Evolutionary conservation across 805 yeast species (phyloP).

Genomic region (Wickerhamiella sorbophila): DNA sequence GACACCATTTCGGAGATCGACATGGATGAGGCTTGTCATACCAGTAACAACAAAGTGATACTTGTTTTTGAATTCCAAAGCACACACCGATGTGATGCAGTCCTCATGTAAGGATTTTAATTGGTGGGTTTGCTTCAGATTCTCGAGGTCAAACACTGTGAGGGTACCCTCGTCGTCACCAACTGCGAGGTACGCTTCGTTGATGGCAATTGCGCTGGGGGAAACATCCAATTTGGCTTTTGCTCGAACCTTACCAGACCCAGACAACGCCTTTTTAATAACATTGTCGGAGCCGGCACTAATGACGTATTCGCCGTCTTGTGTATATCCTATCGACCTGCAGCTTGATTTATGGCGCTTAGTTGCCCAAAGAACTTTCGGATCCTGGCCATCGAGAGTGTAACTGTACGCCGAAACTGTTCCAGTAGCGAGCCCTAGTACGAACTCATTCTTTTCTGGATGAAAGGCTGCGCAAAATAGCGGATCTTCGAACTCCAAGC

Average conservation of each 20-base stretch:
- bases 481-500: constrained; percentile 22
- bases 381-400: constrained; percentile 28
- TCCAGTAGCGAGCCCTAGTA: constrained; percentile 73
- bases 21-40: constrained; percentile 61
- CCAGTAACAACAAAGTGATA: constrained; percentile 73
- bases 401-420: constrained; percentile 50
- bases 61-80: constrained; percentile 56
- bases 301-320: constrained; percentile 45
- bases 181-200: constrained; percentile 23
- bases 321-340: constrained; percentile 53
- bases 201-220: constrained; percentile 21
- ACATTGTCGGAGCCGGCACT: constrained; percentile 71
- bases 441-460: constrained; percentile 50
- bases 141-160: constrained; percentile 41
- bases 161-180: constrained; percentile 62
- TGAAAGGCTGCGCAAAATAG: constrained; percentile 68
- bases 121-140: constrained; percentile 35
- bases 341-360: constrained; percentile 85
- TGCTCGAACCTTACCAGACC: constrained; percentile 60
- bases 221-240: constrained; percentile 28
- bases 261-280: constrained; percentile 55
- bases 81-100: constrained; percentile 33
- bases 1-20: constrained; percentile 65
- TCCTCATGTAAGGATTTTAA: constrained; percentile 51
- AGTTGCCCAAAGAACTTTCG: constrained; percentile 52